Percentiles rank a stretch among this genome's conserved stretches.
Conservation (phyloP, 345 rosid genomes). For the Hirschfeldia incana region DNA sequence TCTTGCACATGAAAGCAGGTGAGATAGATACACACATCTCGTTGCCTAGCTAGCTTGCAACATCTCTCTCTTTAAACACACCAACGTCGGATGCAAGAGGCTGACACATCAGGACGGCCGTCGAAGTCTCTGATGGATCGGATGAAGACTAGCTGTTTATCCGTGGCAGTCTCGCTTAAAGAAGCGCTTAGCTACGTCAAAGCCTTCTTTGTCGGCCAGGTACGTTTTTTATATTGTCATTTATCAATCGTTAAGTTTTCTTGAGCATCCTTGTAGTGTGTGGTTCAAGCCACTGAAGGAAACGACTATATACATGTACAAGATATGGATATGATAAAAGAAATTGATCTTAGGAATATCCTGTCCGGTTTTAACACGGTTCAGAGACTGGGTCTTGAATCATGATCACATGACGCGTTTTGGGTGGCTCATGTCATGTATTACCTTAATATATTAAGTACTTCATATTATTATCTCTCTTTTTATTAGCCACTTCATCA, state of each 20-base stretch:
- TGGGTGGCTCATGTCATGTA: conserved; percentile 7
- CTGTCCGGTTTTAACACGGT: not conserved
- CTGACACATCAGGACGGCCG: not conserved
- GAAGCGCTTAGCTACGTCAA: conserved; percentile 55
- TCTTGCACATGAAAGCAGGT: conserved; percentile 11
- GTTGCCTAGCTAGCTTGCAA: not conserved
- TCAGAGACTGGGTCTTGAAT: not conserved
- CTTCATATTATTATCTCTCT: not conserved
- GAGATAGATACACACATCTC: not conserved
- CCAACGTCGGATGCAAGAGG: conserved; percentile 18
- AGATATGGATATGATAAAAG: not conserved
- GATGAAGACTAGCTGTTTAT: conserved; percentile 44
- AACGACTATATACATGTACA: not conserved
- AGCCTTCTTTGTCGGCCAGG: conserved; percentile 51
- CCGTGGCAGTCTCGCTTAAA: conserved; percentile 46
- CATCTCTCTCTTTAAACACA: conserved; percentile 2
- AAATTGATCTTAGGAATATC: not conserved
- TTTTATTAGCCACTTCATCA: not conserved
- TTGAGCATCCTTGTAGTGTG: not conserved
- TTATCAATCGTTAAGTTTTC: not conserved
- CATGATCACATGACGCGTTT: conserved; percentile 18
- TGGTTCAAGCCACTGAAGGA: not conserved
- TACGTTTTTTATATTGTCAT: conserved; percentile 8
- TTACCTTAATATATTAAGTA: not conserved
- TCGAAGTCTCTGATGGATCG: conserved; percentile 36